Base-by-base conservation (phyloP, 2,329 filamentous ascomycete species). In the Fusarium mundagurra region DNA sequence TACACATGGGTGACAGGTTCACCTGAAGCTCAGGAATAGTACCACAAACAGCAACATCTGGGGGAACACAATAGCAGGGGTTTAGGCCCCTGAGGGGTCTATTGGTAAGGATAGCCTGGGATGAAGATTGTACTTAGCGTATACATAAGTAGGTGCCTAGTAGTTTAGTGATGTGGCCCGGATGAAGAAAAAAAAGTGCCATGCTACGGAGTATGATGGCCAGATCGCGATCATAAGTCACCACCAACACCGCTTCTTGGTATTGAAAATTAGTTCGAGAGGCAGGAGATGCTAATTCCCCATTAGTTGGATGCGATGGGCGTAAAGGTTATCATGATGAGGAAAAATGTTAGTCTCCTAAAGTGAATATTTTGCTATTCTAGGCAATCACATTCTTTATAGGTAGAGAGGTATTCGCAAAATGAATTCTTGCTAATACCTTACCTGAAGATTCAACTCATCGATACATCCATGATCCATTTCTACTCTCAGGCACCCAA, bases 21-120 rank as follows among this genome's bases (percentile, higher is more conserved):
- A 76, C 75, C 76, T 77, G 76, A 77, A 70, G 69, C 76, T 74
- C 61, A 74, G 72, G 65, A 75, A 53, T 51, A 45, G n/a, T 41
- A 60, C 43, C 57, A 39, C 24, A 61, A 47, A 53, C 44, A 71
- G 55, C 54, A 68, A 71, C 65, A 66, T 72, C 71, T 68, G 54
- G 71, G 67, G 71, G 73, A 74, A 68, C 71, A 74, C 62, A 61
- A 39, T 31, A 48, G 36, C 58, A 73, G 61, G 71, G 71, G 47
- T 68, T 36, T 39, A 58, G 61, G 53, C 70, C 66, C 70, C 71
- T 73, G 65, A 62, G 51, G 27, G 61, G 61, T 60, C 61, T 69
- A 29, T n/a, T 17, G 53, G 45, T 57, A 71, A 57, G 71, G 70
- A 66, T 69, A 61, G 45, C 60, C 65, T 44, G 41, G 50, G 31